A percentile compares a stretch with the other conserved stretches of the same genome.
Conservation (phyloP, 192 early-diverging fungal genomes). For the Entomortierella lignicola region DNA sequence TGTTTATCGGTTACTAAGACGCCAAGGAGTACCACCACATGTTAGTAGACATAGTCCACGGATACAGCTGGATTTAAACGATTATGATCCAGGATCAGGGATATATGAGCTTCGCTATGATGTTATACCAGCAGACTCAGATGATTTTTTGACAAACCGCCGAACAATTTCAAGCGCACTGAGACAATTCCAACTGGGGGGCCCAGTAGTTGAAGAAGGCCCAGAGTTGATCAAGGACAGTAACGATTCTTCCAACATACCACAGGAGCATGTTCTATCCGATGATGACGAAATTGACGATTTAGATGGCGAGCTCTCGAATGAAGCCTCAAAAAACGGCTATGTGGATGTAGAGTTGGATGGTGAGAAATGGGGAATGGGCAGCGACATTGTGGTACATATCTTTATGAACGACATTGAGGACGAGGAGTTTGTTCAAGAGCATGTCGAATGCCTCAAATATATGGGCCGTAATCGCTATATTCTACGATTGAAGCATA, state of each 20-base stretch:
- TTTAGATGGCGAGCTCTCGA: slow-evolving; percentile 9
- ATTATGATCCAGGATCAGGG: slow-evolving; percentile 49
- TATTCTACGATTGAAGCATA: slow-evolving; percentile 52
- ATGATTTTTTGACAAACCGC: slow-evolving; percentile 22
- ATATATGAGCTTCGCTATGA: slow-evolving; percentile 55
- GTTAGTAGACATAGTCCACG: slow-evolving; percentile 47
- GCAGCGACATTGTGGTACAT: slow-evolving; percentile 47
- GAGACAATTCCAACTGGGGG: slow-evolving; percentile 31
- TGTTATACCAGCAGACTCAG: slow-evolving; percentile 41
- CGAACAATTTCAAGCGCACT: slow-evolving; percentile 33
- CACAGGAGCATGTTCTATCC: slow-evolving; percentile 38
- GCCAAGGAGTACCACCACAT: slow-evolving; percentile 51
- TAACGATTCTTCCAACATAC: slow-evolving; percentile 19
- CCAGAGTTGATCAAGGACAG: slow-evolving; percentile 14
- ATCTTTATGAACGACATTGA: slow-evolving; percentile 56
- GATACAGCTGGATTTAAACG: slow-evolving; percentile 54
- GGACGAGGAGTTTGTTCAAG: slow-evolving; percentile 52
- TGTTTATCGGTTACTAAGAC: slow-evolving; percentile 36
- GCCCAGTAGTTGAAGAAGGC: slow-evolving; percentile 7
- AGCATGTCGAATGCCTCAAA: slow-evolving; percentile 52
- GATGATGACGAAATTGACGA: slow-evolving; percentile 34
- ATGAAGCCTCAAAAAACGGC: slow-evolving; percentile 6
- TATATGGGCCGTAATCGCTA: slow-evolving; percentile 52
- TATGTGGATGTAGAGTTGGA: slow-evolving; percentile 56
- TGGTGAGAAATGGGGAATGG: slow-evolving; percentile 50